These are phyloP conservation scores for Aspergillus asperescens DNA, from an alignment of 495 filamentous ascomycete species.

Conservation along the genomic window DNA sequence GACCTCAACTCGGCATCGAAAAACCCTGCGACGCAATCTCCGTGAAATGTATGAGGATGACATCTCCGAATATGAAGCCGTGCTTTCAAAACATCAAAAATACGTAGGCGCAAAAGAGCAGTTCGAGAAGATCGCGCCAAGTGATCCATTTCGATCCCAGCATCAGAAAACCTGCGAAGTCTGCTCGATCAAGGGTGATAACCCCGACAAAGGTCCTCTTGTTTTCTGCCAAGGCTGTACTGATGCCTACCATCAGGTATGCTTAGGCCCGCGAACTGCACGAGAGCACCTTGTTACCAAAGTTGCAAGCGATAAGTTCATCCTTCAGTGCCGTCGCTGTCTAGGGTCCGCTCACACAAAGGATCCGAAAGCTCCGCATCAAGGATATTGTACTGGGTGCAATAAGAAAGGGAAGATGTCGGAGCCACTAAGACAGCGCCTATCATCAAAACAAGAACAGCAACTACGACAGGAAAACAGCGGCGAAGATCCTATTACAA, in stretches of 20 bases:
- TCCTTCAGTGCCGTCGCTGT: constrained; percentile 87
- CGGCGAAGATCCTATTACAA: constrained; percentile 68
- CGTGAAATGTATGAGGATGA: constrained; percentile 62
- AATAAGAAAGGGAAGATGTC: constrained; percentile 56
- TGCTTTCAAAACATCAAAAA: constrained; percentile 42
- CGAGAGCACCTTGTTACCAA: constrained; percentile 96
- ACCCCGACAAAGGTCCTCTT: constrained; percentile 54
- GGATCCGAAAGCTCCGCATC: constrained; percentile 61
- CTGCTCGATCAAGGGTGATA: constrained; percentile 55
- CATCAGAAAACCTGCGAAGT: constrained; percentile 69
- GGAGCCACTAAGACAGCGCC: constrained; percentile 60
- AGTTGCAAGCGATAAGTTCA: constrained; percentile 65
- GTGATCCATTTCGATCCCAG: constrained; percentile 55
- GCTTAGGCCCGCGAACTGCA: constrained; percentile 64
- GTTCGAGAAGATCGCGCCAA: constrained; percentile 51
- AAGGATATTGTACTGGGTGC: constrained; percentile 67
- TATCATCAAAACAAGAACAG: constrained; percentile 74
- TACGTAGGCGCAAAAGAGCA: constrained; percentile 59
- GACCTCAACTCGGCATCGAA: constrained; percentile 27
- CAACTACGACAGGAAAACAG: constrained; percentile 68
- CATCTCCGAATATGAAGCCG: constrained; percentile 52
- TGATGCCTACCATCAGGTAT: constrained; percentile 71
- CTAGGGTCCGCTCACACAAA: constrained; percentile 60
- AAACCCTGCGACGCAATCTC: constrained; percentile 49
- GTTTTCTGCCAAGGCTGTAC: constrained; percentile 91